Evolutionary conservation across 1,284 basidiomycete genomes (phyloP), one percentile per base, ranked within the genome.

Genomic region (Chalciporus sp.): DNA sequence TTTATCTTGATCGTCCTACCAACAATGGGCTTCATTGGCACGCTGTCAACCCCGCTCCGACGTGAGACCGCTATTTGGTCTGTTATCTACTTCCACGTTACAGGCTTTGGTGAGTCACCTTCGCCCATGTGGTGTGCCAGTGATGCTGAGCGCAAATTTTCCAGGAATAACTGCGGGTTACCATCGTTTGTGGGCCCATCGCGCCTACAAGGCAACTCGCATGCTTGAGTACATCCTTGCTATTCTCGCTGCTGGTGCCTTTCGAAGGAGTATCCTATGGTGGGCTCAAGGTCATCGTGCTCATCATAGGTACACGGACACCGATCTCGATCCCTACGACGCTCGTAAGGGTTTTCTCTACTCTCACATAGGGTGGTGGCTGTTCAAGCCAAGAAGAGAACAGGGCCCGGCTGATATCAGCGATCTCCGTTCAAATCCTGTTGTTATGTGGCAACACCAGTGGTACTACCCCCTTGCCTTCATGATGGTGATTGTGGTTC

Each of bases 291-390:
- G 90, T 55, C 92, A 95, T 77, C 87, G 93, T 57, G 91, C 93
- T 7, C 92, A 95, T 74, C 92, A 94, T 72, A 83, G 92, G 51
- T 95, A 95, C 78, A 95, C 92, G 66, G 94, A 95, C 77, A 95
- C 93, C 63, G 89, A 94, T 53, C 86, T 95, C 58, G 92, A 95
- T 76, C 93, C 92, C 0, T 95, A 95, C 78, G 88, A 89, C 57
- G 91, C 93, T 3, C 87, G 92, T 72, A 84, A 86, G 65, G 94
- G 93, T 17, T 80, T 89, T 63, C 79, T 77, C 64, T 86, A 82
- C 75, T 84, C 89, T 2, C 93, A 95, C 66, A 76, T 94, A 49
- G 92, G 92, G 50, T 95, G 93, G 92, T 94, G 95, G 88, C 69
- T 95, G 58, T 68, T 95, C 74, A 94, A 93, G 78, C 90, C 92